Evolutionary conservation across 306 rosid genomes (phyloP).

Genomic region (Cicer cuneatum): DNA sequence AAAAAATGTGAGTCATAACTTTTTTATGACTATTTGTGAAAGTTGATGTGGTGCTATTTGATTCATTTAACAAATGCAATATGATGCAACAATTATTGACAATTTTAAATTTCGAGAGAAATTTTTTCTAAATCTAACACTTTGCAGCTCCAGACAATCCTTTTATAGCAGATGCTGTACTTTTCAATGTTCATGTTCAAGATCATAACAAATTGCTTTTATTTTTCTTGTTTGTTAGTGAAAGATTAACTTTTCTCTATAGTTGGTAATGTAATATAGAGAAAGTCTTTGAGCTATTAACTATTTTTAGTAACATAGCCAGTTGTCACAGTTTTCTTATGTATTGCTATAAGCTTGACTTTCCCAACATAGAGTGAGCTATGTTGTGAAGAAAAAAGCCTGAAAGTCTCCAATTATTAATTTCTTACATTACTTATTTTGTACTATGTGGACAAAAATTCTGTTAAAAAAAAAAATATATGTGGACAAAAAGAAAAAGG

Average conservation of each 20-base stretch:
- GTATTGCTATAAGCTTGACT: constrained; percentile 1
- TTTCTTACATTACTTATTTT: background rate
- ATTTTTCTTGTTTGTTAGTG: background rate
- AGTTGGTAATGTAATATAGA: background rate
- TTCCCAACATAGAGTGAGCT: constrained; percentile 3
- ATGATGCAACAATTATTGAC: background rate
- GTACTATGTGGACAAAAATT: constrained; percentile 2
- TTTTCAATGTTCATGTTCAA: background rate
- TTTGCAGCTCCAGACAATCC: no score
- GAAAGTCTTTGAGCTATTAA: no score
- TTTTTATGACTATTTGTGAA: background rate
- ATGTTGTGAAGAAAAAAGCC: background rate
- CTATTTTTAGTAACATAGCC: background rate
- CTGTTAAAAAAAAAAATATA: background rate
- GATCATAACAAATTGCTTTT: background rate
- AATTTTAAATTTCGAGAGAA: no score
- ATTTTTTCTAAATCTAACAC: no score
- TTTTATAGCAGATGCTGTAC: background rate
- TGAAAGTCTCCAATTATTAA: background rate
- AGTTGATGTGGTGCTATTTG: background rate
- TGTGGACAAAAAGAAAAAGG: constrained; percentile 2
- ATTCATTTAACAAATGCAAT: background rate
- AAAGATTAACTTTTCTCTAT: background rate
- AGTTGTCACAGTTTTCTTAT: background rate
- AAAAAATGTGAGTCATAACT: background rate